Evolutionary conservation across 2,329 filamentous ascomycete genomes (phyloP).

Genomic region (Cercospora sp.): DNA sequence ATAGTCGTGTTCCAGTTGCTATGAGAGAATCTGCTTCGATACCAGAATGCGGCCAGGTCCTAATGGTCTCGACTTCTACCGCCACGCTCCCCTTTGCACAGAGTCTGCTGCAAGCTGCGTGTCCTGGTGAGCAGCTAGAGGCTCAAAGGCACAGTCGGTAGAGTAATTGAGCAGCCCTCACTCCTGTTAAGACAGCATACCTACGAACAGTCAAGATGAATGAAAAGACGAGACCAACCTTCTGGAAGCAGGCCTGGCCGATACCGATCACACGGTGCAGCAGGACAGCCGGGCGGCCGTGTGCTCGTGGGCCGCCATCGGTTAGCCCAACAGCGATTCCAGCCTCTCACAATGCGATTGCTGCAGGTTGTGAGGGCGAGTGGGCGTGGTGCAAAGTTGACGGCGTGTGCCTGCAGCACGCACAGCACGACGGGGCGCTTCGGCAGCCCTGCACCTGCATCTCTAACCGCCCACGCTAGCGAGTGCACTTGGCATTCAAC

Average conservation of each 20-base stretch:
- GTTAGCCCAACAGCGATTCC: conserved; percentile 13
- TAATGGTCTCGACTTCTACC: neutral
- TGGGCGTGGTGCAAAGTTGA: conserved; percentile 21
- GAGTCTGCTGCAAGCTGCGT: neutral
- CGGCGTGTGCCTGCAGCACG: conserved; percentile 24
- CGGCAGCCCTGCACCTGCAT: conserved; percentile 17
- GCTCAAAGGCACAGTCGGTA: neutral
- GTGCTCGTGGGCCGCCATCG: conserved; percentile 21
- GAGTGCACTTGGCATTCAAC: conserved; percentile 18
- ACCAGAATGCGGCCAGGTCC: neutral
- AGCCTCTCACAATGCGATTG: conserved; percentile 23
- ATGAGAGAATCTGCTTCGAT: neutral
- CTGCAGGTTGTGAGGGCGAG: conserved; percentile 15
- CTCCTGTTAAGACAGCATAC: neutral
- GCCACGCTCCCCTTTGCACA: neutral
- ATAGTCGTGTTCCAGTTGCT: neutral
- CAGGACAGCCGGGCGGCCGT: conserved; percentile 13
- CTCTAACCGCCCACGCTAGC: conserved; percentile 28
- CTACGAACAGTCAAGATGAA: neutral
- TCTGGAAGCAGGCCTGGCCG: conserved; percentile 14
- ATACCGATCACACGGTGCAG: neutral
- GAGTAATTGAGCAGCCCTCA: neutral
- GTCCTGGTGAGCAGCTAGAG: neutral
- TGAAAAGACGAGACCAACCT: conserved; percentile 15
- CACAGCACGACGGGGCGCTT: conserved; percentile 4